Conservation (phyloP, 108 stramenopile species). For the Craspedostauros australis region DNA sequence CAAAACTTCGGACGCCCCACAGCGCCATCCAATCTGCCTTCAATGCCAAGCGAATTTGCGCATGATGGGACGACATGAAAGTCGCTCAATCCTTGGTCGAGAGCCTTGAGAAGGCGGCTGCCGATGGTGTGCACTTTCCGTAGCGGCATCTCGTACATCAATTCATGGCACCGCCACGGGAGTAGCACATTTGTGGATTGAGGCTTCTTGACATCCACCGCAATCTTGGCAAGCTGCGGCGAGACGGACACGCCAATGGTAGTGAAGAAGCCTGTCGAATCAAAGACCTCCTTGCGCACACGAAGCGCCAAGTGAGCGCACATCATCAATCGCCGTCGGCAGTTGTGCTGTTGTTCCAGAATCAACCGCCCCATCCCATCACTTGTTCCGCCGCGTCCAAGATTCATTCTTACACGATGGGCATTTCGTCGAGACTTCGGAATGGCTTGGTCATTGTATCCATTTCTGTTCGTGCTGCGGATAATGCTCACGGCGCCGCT, state of each 20-base stretch:
- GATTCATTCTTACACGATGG: slow-evolving; percentile 9
- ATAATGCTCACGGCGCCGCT: slow-evolving; percentile 21
- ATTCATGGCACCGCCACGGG: slow-evolving; percentile 35
- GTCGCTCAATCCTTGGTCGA: background rate
- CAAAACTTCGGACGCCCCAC: slow-evolving; percentile 16
- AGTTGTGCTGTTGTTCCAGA: slow-evolving; percentile 1
- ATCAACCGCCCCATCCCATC: background rate
- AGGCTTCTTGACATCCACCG: slow-evolving; percentile 43
- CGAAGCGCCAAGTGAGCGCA: slow-evolving; percentile 9
- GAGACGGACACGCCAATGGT: slow-evolving; percentile 43
- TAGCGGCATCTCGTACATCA: slow-evolving; percentile 42
- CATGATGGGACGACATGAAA: background rate
- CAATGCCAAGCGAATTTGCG: background rate
- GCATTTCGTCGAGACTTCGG: slow-evolving; percentile 13
- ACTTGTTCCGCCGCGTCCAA: background rate
- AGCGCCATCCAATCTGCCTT: no score
- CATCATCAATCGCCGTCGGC: slow-evolving; percentile 15
- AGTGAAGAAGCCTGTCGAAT: slow-evolving; percentile 42
- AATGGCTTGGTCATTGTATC: background rate
- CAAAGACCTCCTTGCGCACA: slow-evolving; percentile 19
- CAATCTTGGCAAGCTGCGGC: slow-evolving; percentile 47
- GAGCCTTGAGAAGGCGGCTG: slow-evolving; percentile 20
- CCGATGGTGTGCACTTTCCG: slow-evolving; percentile 39
- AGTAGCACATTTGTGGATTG: slow-evolving; percentile 41
- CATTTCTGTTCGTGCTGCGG: background rate